A percentile compares a stretch with the other conserved stretches of the same genome.
phyloP scores from a whole-genome alignment of 164 flowering plant species.

The Santalum album region DNA sequence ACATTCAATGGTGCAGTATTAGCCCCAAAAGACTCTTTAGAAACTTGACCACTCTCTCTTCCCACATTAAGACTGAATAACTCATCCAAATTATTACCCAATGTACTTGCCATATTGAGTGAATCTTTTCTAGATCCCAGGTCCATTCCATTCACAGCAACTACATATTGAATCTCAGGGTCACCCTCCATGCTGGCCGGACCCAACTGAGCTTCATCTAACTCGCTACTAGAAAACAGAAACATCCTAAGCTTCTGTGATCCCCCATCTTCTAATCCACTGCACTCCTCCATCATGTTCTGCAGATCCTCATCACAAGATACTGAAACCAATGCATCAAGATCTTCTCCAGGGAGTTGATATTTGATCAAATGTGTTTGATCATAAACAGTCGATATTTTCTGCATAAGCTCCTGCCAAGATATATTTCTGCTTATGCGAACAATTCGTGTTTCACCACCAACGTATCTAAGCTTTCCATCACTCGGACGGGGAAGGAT shows the following conservation, averaged over 20 bases:
- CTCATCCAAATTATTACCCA: conserved; percentile 57
- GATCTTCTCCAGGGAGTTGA: conserved; percentile 96
- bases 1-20: conserved; percentile 18
- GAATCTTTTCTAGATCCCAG: conserved; percentile 47
- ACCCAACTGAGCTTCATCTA: conserved; percentile 56
- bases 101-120: conserved; percentile 30
- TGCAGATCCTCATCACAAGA: conserved; percentile 88
- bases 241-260: conserved; percentile 71
- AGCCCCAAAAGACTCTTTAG: conserved; percentile 13
- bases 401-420: conserved; percentile 62
- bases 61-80: conserved; percentile 35
- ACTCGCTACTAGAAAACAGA: conserved; percentile 52
- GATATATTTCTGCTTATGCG: conserved; percentile 55
- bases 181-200: conserved; percentile 43
- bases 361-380: conserved; percentile 64
- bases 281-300: conserved; percentile 91
- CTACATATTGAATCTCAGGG: conserved; percentile 73
- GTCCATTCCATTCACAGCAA: conserved; percentile 90
- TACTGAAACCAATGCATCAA: conserved; percentile 90
- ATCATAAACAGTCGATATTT: conserved; percentile 32
- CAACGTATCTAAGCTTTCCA: conserved; percentile 88
- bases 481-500: conserved; percentile 83
- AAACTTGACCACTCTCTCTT: conserved; percentile 20
- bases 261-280: conserved; percentile 38
- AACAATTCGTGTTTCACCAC: conserved; percentile 82